Conservation (phyloP, 495 filamentous ascomycete species). For the Hyphodiscus hymeniophilus region DNA sequence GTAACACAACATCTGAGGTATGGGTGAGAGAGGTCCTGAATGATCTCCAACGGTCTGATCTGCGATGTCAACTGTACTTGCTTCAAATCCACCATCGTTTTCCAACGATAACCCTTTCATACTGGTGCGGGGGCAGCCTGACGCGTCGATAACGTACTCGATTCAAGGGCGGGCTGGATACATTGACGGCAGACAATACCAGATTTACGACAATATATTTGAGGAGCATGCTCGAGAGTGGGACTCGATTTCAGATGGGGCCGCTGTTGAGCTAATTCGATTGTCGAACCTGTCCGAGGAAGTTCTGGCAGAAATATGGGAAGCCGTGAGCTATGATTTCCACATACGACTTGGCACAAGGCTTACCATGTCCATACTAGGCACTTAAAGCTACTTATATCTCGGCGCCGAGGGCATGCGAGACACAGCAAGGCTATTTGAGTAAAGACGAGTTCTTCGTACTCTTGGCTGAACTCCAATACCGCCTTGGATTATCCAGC, state of each 20-base stretch:
- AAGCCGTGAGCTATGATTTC: not conserved
- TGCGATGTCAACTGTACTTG: too few species aligned
- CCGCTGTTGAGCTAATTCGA: not conserved
- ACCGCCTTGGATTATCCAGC: not conserved
- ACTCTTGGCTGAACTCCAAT: not conserved
- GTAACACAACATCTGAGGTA: too few species aligned
- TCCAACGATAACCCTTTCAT: too few species aligned
- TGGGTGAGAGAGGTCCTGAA: too few species aligned
- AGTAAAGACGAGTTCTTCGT: slow-evolving; percentile 3
- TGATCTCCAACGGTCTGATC: too few species aligned
- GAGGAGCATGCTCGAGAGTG: too few species aligned
- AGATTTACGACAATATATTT: too few species aligned
- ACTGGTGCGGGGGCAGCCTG: too few species aligned
- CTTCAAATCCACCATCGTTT: too few species aligned
- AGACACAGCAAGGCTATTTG: not conserved
- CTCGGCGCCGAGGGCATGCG: not conserved
- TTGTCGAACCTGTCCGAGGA: not conserved
- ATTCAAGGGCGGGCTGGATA: too few species aligned
- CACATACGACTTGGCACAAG: not conserved
- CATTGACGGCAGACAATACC: too few species aligned
- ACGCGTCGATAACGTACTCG: too few species aligned
- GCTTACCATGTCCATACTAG: not conserved
- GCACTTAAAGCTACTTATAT: not conserved
- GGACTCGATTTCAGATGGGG: not conserved
- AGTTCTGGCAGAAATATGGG: not conserved